Conservation (phyloP, 2,329 filamentous ascomycete species). For the Colletotrichum incanum region DNA sequence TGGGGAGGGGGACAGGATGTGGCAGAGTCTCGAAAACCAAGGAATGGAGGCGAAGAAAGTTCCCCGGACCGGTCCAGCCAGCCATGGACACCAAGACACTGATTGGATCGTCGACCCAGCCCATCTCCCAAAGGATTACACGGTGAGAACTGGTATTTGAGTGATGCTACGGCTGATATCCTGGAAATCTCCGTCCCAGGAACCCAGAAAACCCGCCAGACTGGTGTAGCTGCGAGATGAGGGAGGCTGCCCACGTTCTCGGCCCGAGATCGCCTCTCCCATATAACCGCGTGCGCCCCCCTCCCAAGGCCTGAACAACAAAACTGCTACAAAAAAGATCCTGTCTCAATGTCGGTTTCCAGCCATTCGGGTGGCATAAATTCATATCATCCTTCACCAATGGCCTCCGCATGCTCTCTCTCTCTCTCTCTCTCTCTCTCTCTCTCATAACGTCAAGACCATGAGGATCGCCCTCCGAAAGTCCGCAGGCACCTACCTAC, state of each 20-base stretch:
- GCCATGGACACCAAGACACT: not conserved
- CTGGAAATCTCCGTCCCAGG: not conserved
- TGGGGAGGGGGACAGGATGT: not conserved
- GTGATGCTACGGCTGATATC: not conserved
- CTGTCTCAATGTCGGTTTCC: not conserved
- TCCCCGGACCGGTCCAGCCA: not conserved
- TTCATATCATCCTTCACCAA: too few relatives aligned
- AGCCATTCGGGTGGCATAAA: too few relatives aligned
- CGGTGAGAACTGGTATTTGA: not conserved
- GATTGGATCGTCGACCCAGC: not conserved
- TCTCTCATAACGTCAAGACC: too few relatives aligned
- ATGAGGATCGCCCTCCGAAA: too few relatives aligned
- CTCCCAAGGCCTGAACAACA: not conserved
- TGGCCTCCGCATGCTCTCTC: too few relatives aligned
- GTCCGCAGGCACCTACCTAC: too few relatives aligned
- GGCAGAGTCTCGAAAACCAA: not conserved
- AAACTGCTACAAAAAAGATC: not conserved
- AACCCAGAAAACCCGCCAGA: not conserved
- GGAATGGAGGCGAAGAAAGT: too few relatives aligned
- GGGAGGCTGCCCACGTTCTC: not conserved
- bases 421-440: too few relatives aligned
- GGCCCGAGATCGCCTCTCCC: not conserved
- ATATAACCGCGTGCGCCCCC: not conserved
- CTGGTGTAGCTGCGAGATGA: not conserved
- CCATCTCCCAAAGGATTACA: not conserved